A percentile compares a stretch with the other conserved stretches of the same genome.
Conservation (phyloP, 2,329 filamentous ascomycete genomes). For the Penicillium sp. region DNA sequence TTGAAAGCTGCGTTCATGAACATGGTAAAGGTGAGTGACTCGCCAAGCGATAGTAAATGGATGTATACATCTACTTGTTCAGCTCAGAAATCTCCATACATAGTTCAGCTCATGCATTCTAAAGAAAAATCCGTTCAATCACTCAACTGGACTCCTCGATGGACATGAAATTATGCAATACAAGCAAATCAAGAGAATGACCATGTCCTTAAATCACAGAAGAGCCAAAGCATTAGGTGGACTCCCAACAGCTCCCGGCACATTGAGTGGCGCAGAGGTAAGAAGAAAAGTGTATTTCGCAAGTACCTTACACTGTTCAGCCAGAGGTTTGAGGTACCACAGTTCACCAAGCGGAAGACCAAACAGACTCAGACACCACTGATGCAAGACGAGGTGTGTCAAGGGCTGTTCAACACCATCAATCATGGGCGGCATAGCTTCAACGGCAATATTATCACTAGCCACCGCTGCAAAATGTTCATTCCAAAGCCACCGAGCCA, state of each 20-base stretch:
- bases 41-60: too few relatives aligned
- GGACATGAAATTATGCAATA: not conserved
- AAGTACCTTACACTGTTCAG: slow-evolving; percentile 38
- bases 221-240: slow-evolving; percentile 33
- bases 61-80: too few relatives aligned
- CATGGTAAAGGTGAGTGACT: too few relatives aligned
- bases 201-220: slow-evolving; percentile 7
- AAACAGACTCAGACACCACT: slow-evolving; percentile 43
- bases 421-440: slow-evolving; percentile 24
- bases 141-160: too few relatives aligned
- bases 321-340: slow-evolving; percentile 46
- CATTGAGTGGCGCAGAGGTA: slow-evolving; percentile 46
- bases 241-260: slow-evolving; percentile 38
- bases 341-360: slow-evolving; percentile 49
- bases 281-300: slow-evolving; percentile 48
- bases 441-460: slow-evolving; percentile 28
- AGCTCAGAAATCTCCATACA: too few relatives aligned
- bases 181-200: too few relatives aligned
- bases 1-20: too few relatives aligned
- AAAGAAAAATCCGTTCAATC: too few relatives aligned
- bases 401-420: slow-evolving; percentile 12
- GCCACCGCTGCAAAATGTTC: slow-evolving; percentile 44
- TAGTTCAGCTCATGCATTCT: too few relatives aligned
- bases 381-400: slow-evolving; percentile 35
- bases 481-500: slow-evolving; percentile 59